Conservation (phyloP, 257 asterid species). For the Ehretia macrophylla region DNA sequence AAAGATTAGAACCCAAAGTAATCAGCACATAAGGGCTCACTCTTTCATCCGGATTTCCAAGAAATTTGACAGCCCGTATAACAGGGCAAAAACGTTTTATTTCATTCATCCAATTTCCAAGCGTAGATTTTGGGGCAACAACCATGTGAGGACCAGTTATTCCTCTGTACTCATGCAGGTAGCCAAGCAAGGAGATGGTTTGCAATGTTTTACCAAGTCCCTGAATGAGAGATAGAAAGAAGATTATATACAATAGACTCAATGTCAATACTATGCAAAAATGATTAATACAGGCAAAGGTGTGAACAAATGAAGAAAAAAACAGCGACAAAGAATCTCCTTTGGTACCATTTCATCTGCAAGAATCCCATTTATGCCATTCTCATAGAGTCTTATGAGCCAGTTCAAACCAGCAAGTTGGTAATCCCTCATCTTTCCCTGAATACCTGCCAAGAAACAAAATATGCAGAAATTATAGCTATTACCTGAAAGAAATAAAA, state of each 20-base stretch:
- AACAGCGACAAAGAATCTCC: neutral
- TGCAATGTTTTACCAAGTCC: constrained; percentile 98
- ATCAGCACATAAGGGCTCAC: constrained; percentile 35
- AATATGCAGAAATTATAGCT: neutral
- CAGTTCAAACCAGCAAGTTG: constrained; percentile 99
- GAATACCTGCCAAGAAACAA: constrained; percentile 58
- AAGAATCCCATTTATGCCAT: constrained; percentile 97
- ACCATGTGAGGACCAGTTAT: constrained; percentile 99
- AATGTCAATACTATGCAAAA: neutral
- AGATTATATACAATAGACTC: neutral
- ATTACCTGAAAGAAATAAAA: neutral
- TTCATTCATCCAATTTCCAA: constrained; percentile 99
- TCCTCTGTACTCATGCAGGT: constrained; percentile 92
- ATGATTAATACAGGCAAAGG: too few species aligned
- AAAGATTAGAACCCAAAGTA: neutral
- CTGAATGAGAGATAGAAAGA: constrained; percentile 25
- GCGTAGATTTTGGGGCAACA: constrained; percentile 98
- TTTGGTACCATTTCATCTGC: constrained; percentile 94
- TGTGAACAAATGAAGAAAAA: neutral
- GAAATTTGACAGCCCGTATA: constrained; percentile 90
- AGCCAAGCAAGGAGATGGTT: constrained; percentile 93
- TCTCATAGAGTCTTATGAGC: constrained; percentile 92
- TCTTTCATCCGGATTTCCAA: constrained; percentile 98
- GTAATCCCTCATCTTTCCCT: constrained; percentile 99
- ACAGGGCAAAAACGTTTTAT: constrained; percentile 90